phyloP scores from a whole-genome alignment of 1,284 basidiomycete genomes.

The Laetiporus sulphureus region DNA sequence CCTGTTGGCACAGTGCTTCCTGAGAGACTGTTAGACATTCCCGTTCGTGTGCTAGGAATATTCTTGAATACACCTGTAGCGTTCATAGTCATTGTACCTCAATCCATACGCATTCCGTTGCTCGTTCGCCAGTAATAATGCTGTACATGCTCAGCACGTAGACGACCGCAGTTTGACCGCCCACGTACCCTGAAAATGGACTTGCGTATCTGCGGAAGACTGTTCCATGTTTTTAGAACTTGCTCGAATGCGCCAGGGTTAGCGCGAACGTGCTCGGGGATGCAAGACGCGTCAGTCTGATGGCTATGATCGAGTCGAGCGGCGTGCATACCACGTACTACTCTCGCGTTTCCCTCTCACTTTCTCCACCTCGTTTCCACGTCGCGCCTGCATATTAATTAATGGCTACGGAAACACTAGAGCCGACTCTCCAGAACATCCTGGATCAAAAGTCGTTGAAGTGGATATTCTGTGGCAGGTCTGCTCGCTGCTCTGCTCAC shows the following conservation, averaged over 20 bases:
- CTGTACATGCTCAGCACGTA: constrained; percentile 29
- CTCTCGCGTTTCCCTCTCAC: too few relatives aligned
- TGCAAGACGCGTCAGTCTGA: constrained; percentile 9
- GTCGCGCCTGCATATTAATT: neutral
- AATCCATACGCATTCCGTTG: constrained; percentile 89
- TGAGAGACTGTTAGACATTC: too few relatives aligned
- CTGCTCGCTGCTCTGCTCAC: constrained; percentile 9
- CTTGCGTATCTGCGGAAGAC: constrained; percentile 26
- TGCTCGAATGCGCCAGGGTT: constrained; percentile 12
- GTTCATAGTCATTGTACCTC: constrained; percentile 81
- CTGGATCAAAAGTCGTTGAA: constrained; percentile 85
- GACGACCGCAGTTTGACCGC: neutral
- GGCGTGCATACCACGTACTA: too few relatives aligned
- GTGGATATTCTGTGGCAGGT: constrained; percentile 93
- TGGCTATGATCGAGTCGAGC: too few relatives aligned
- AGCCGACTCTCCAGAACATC: constrained; percentile 84
- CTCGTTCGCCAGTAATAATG: constrained; percentile 80
- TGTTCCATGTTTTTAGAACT: constrained; percentile 24
- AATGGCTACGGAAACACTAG: constrained; percentile 52
- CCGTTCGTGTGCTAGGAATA: neutral
- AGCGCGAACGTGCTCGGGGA: constrained; percentile 22
- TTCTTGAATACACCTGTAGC: constrained; percentile 58
- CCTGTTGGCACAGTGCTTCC: constrained; percentile 87
- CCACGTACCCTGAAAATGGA: constrained; percentile 22
- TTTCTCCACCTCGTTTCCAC: neutral